Percentiles rank a stretch among this genome's conserved stretches.
phyloP scores from a whole-genome alignment of 805 yeast species.

The Wickerhamiella alocasiicola region DNA sequence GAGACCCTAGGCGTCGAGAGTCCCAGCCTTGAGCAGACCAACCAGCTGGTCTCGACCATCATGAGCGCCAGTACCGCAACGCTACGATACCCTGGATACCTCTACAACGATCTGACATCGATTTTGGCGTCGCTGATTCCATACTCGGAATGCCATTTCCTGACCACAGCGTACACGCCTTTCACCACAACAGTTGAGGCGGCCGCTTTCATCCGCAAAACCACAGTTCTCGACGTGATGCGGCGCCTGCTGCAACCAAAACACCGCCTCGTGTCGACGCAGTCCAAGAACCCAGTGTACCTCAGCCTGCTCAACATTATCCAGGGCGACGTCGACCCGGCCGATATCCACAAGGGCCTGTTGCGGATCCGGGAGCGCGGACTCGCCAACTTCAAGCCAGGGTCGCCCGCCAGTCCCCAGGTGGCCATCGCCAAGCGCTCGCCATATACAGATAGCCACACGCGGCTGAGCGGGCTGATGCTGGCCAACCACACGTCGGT shows the following conservation, averaged over 20 bases:
- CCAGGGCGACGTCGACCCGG: conserved; percentile 54
- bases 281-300: conserved; percentile 35
- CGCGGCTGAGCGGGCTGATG: conserved; percentile 64
- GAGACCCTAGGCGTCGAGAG: conserved; percentile 42
- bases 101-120: conserved; percentile 75
- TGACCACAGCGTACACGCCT: conserved; percentile 66
- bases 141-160: conserved; percentile 68
- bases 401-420: conserved; percentile 72
- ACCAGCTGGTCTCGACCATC: conserved; percentile 73
- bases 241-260: conserved; percentile 70
- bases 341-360: conserved; percentile 45
- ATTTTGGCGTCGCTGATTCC: conserved; percentile 75
- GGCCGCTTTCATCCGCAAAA: conserved; percentile 48
- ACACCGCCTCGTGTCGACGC: conserved; percentile 51
- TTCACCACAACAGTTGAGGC: conserved; percentile 50
- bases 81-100: conserved; percentile 79
- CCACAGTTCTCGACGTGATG: conserved; percentile 75
- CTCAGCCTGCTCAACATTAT: conserved; percentile 59
- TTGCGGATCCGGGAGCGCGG: conserved; percentile 31
- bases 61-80: conserved; percentile 80
- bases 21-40: conserved; percentile 66
- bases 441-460: conserved; percentile 38
- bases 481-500: conserved; percentile 74
- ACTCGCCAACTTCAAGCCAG: conserved; percentile 63
- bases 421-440: conserved; percentile 66